These are phyloP conservation scores for Fusarium napiforme DNA, from an alignment of 2,329 filamentous ascomycete species.

Conservation along the genomic window DNA sequence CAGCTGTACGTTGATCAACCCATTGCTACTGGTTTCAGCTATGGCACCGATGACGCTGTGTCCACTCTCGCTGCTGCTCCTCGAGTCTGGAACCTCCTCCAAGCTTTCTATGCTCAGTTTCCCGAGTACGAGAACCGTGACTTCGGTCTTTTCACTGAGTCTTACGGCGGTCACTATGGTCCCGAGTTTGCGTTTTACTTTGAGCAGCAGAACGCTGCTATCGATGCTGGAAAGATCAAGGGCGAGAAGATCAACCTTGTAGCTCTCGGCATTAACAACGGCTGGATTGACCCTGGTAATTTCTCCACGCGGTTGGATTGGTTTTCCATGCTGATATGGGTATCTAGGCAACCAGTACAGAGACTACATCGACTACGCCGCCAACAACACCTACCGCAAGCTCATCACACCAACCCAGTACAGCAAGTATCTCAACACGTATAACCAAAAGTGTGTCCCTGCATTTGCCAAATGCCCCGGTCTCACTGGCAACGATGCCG, in stretches of 20 bases:
- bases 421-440: slow-evolving; percentile 43
- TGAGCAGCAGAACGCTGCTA: slow-evolving; percentile 64
- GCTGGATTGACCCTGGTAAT: slow-evolving; percentile 60
- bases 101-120: slow-evolving; percentile 72
- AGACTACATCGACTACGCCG: slow-evolving; percentile 47
- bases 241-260: slow-evolving; percentile 59
- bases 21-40: slow-evolving; percentile 46
- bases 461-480: slow-evolving; percentile 40
- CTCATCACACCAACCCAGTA: slow-evolving; percentile 36
- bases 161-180: slow-evolving; percentile 68
- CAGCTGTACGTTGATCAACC: slow-evolving; percentile 75
- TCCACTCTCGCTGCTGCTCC: slow-evolving; percentile 46
- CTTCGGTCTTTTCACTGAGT: slow-evolving; percentile 64
- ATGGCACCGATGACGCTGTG: slow-evolving; percentile 39
- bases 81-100: slow-evolving; percentile 63
- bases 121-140: slow-evolving; percentile 69
- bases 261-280: slow-evolving; percentile 66
- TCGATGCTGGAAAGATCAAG: slow-evolving; percentile 54
- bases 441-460: slow-evolving; percentile 40
- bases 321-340: neutral
- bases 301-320: rapidly evolving
- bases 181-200: slow-evolving; percentile 67
- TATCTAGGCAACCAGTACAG: slow-evolving; percentile 38
- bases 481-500: slow-evolving; percentile 31
- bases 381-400: slow-evolving; percentile 48